A percentile compares a stretch with the other conserved stretches of the same genome.
Evolutionary conservation across 345 rosid genomes (phyloP).

Genomic region (Microthlaspi erraticum): DNA sequence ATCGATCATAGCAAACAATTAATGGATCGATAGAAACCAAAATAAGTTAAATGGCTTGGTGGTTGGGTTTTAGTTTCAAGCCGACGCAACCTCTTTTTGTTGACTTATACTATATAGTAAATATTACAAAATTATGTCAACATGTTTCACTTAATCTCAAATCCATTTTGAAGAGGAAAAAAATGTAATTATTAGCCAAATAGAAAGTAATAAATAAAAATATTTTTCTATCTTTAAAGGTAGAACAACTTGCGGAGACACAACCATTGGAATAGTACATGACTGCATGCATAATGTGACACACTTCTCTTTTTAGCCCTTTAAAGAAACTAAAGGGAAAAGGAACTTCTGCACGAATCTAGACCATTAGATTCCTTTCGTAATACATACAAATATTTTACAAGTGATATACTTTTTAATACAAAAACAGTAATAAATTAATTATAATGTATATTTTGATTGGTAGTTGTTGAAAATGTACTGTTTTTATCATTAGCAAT

Average conservation of each 20-base stretch:
- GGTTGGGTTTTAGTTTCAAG: slow-evolving; percentile 6
- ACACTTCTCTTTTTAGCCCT: slow-evolving; percentile 29
- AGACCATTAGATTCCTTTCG: slow-evolving; percentile 17
- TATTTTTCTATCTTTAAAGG: background rate
- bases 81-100: slow-evolving; percentile 20
- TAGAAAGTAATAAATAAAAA: background rate
- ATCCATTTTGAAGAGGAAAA: background rate
- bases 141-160: background rate
- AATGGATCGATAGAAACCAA: slow-evolving; percentile 14
- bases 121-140: background rate
- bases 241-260: slow-evolving; percentile 38
- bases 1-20: background rate
- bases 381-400: background rate
- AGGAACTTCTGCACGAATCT: slow-evolving; percentile 29
- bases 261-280: slow-evolving; percentile 28
- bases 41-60: slow-evolving; percentile 2
- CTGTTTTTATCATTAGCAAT: no score
- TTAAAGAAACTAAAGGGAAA: slow-evolving; percentile 11
- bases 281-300: slow-evolving; percentile 43
- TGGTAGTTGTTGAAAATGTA: no score
- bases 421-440: no score
- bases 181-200: background rate
- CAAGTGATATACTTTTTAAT: no score
- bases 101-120: background rate
- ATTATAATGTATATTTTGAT: no score